Evolutionary conservation across 2,329 filamentous ascomycete genomes (phyloP), one percentile per base, ranked within the genome.

Genomic region (Colletotrichum ledebouriae): DNA sequence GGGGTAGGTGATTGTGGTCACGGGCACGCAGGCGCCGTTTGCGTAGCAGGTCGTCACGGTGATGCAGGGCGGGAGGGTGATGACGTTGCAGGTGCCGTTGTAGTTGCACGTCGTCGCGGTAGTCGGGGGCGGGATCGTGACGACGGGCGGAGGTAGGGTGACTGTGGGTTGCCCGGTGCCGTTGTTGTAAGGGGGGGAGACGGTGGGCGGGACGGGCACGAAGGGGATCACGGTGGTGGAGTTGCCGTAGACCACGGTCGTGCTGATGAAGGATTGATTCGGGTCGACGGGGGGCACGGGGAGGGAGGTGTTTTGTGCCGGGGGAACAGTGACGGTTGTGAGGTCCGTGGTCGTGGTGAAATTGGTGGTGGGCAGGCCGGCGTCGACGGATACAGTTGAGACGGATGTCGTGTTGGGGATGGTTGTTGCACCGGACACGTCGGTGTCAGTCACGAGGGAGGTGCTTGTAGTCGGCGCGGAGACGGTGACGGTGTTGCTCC

Each of bases 161-260:
- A 49, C 33, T 6, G 49, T 53, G 4, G 57, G 55, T 10, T 41
- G 42, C 6, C 29, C n/a, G 33, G 42, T 59, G 29, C n/a, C 29
- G 25, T 59, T 59, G 17, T 20, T 39, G 29, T 49, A 59, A 3
- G 49, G 49, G n/a, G 57, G 57, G 12, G 42, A 33, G 6, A 59
- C 29, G 2, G 49, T 53, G 12, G 49, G 49, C 25, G 25, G 25
- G 2, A 49, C n/a, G 11, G 57, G 57, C 13, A 59, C 57, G 25
- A 34, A 59, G 57, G 57, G 57, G 5, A 59, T 49, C 12, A 49
- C 57, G 44, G 57, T 59, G 29, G 57, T 59, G n/a, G 22, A n/a
- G 42, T 59, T 59, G 44, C 25, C 29, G 13, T 25, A 25, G 9
- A 37, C 25, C 17, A 39, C 33, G 10, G 57, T 59, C 4, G 57